Evolutionary conservation across 352 stramenopile genomes (phyloP).

Genomic region (Phytophthora boehmeriae): DNA sequence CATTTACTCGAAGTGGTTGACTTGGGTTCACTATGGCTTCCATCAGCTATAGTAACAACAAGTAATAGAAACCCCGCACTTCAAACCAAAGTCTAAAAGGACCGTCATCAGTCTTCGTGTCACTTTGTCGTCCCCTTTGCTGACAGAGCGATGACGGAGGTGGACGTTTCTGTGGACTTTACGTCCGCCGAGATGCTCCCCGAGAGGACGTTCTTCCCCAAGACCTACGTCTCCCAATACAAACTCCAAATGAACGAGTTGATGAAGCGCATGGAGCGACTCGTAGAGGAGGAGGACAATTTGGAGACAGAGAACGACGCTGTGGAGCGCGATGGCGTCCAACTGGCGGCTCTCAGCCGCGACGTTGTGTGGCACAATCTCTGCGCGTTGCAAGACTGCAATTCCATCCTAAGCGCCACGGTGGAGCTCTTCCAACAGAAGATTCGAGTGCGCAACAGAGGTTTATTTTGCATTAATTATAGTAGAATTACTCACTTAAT

Average conservation of each 20-base stretch:
- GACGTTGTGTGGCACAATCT: constrained; percentile 76
- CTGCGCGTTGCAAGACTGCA: constrained; percentile 62
- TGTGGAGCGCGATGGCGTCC: constrained; percentile 41
- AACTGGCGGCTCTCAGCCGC: constrained; percentile 45
- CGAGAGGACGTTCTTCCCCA: constrained; percentile 55
- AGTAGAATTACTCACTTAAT: background rate
- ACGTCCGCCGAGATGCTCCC: constrained; percentile 46
- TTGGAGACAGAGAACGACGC: constrained; percentile 54
- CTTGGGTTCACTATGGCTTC: no score
- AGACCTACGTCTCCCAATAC: constrained; percentile 62
- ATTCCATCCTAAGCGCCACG: constrained; percentile 39
- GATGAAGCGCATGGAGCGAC: constrained; percentile 54
- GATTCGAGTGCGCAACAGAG: constrained; percentile 36
- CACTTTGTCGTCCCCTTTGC: background rate
- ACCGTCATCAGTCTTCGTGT: background rate
- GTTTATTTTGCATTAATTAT: constrained; percentile 1
- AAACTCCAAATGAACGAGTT: constrained; percentile 67
- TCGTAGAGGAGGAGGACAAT: constrained; percentile 65
- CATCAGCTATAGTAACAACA: background rate
- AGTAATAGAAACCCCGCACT: background rate
- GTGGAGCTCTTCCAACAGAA: constrained; percentile 61
- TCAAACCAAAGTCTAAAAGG: background rate
- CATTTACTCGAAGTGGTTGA: no score
- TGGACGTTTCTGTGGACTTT: constrained; percentile 18
- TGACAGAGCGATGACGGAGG: background rate